phyloP scores from a whole-genome alignment of 345 rosid genomes.

The Pistacia integerrima region DNA sequence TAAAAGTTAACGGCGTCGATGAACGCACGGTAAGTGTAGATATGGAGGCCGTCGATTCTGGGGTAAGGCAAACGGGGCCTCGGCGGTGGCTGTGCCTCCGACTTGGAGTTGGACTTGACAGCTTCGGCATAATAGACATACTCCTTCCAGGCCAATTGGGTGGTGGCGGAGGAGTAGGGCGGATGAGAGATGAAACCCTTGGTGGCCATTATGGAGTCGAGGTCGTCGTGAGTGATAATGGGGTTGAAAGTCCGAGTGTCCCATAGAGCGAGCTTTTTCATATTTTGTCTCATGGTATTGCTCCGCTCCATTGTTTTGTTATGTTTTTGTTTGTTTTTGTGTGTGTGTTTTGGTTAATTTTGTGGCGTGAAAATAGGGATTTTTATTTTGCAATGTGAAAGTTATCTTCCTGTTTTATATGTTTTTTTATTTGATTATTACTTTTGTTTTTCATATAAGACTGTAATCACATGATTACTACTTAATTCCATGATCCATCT shows the following conservation, averaged over 20 bases:
- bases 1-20: slow-evolving; percentile 55
- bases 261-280: slow-evolving; percentile 60
- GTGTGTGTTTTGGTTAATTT: too few species aligned
- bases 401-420: too few species aligned
- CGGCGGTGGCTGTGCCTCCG: slow-evolving; percentile 21
- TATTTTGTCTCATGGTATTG: slow-evolving; percentile 45
- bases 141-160: slow-evolving; percentile 33
- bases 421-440: too few species aligned
- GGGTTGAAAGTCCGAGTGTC: slow-evolving; percentile 57
- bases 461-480: too few species aligned
- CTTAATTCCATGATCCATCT: too few species aligned
- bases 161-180: slow-evolving; percentile 3
- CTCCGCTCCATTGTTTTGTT: slow-evolving; percentile 26
- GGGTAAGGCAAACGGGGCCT: slow-evolving; percentile 50
- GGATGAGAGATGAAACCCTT: slow-evolving; percentile 47
- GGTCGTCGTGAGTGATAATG: slow-evolving; percentile 48
- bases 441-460: too few species aligned
- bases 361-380: background rate
- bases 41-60: slow-evolving; percentile 57
- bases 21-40: slow-evolving; percentile 47
- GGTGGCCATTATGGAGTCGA: slow-evolving; percentile 47
- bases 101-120: background rate
- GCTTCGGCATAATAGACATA: slow-evolving; percentile 28
- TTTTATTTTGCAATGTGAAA: background rate
- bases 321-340: too few species aligned